Base-by-base conservation (phyloP, 108 stramenopile species). In the Skeletonema menzelii region DNA sequence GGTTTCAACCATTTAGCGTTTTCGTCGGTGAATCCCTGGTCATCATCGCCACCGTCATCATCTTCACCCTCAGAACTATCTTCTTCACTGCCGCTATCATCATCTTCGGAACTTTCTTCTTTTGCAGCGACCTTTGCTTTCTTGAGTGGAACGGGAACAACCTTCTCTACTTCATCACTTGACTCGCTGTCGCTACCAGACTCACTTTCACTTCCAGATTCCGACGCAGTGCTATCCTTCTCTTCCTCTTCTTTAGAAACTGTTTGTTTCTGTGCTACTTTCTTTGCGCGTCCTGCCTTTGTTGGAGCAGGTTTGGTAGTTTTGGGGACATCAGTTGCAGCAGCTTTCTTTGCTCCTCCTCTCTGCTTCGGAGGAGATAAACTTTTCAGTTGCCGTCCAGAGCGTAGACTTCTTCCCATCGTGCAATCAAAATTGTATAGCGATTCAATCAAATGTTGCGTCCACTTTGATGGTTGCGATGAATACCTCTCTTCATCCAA, bases 1-100 rank as follows among this genome's bases (percentile, higher is more conserved):
- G 89, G 89, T 75, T 91, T 92, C 27, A 95, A 65, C 94, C 94
- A 95, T 14, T 71, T 67, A 5, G 90, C 83, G 77, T 95, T 95
- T 69, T 95, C 84, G 60, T 70, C 75, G 24, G 79, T 74, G 30
- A 70, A 75, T 22, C 77, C 72, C 32, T 67, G 79, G 42, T 77
- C 73, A 30, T 81, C 80, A 27, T 79, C 70, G 34, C 28, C 47
- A 20, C 71, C 70, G 2, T 65, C 79, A 26, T 44, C 40, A 46
- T 27, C 69, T 35, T 49, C 64, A 64, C 8, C 69, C 27, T 47
- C 64, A 65, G 60, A 61, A 14, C 64, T 53, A 1, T 55, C 61
- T 11, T 63, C 62, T 37, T 34, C 70, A 34, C 72, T 63, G 7
- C 34, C 57, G 59, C 47, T 63, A 26, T 22, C 19, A 55, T 59